Conservation (phyloP, 2,329 filamentous ascomycete species). For the Cercospora canescens region DNA sequence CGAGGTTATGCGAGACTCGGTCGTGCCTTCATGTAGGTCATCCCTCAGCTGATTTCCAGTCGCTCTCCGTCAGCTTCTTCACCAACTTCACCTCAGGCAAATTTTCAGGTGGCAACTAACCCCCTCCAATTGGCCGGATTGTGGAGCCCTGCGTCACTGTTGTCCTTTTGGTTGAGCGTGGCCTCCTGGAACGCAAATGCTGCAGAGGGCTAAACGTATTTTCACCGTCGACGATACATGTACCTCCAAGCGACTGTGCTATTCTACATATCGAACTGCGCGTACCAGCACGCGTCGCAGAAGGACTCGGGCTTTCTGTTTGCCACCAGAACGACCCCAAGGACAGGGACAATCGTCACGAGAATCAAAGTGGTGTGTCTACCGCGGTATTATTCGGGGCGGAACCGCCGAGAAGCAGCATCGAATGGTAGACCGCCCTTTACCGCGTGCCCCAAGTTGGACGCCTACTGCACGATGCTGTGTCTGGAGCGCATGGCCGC, state of each 20-base stretch:
- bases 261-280: not conserved
- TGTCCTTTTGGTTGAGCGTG: not conserved
- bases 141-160: not conserved
- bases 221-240: not conserved
- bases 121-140: not conserved
- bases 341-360: not conserved
- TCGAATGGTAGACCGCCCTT: constrained; percentile 9
- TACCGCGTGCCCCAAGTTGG: not conserved
- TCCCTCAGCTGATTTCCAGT: not conserved
- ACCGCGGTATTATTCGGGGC: not conserved
- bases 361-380: not conserved
- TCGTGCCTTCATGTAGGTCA: not conserved
- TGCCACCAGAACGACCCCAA: not conserved
- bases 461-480: not conserved
- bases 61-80: not conserved
- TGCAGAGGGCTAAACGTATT: not conserved
- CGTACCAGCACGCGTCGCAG: no score
- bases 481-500: constrained; percentile 1
- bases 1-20: not conserved
- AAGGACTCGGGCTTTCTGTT: not conserved
- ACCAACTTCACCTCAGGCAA: no score
- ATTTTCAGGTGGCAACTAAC: constrained; percentile 1
- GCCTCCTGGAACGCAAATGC: not conserved
- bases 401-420: not conserved
- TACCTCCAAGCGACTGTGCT: not conserved